phyloP scores from a whole-genome alignment of 257 asterid species.

The Lavandula angustifolia region DNA sequence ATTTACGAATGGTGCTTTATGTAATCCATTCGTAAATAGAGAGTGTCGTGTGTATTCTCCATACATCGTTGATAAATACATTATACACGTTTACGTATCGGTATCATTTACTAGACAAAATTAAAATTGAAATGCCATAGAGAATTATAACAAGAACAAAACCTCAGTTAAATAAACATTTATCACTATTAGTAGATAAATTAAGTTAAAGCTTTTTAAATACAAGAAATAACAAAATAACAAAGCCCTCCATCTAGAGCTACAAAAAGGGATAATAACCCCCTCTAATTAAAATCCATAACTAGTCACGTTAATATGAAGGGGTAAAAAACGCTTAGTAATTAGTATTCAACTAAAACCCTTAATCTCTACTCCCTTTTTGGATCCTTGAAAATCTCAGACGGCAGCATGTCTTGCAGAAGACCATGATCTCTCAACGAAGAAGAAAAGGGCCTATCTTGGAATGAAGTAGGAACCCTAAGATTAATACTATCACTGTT shows the following conservation, averaged over 20 bases:
- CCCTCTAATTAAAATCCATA: constrained; percentile 31
- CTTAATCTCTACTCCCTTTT: constrained; percentile 45
- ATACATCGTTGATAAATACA: not conserved
- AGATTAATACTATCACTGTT: not conserved
- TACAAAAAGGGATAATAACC: constrained; percentile 44
- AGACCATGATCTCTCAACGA: constrained; percentile 69
- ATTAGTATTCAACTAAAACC: constrained; percentile 7
- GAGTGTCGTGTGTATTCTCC: too few relatives aligned
- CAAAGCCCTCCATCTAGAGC: constrained; percentile 12
- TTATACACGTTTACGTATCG: not conserved
- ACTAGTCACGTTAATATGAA: constrained; percentile 20
- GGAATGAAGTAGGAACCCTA: constrained; percentile 34
- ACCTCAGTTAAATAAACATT: not conserved
- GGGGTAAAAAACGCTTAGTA: constrained; percentile 4
- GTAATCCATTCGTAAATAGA: too few relatives aligned
- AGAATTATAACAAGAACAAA: too few relatives aligned
- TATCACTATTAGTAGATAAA: constrained; percentile 12
- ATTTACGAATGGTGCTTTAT: not conserved
- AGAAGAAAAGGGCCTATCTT: constrained; percentile 39
- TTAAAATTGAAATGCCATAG: not conserved
- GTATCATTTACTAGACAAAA: not conserved
- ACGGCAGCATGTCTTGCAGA: constrained; percentile 83
- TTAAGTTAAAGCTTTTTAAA: constrained; percentile 1
- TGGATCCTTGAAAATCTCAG: constrained; percentile 53
- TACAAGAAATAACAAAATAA: constrained; percentile 27